These are phyloP conservation scores for Cladophialophora psammophila DNA, from an alignment of 2,329 filamentous ascomycete genomes.

Conservation along the genomic window DNA sequence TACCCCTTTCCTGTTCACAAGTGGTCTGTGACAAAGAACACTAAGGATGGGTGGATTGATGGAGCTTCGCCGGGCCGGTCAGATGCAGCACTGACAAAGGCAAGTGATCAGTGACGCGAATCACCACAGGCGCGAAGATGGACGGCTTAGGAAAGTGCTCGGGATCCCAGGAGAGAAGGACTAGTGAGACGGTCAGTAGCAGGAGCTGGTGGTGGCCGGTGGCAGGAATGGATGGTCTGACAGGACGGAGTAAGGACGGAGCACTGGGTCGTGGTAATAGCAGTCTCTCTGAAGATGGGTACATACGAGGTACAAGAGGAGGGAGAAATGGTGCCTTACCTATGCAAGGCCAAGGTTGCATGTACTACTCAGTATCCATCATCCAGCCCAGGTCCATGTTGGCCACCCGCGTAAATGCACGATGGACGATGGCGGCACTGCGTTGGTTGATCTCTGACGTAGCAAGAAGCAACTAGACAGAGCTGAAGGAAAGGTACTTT, in stretches of 20 bases:
- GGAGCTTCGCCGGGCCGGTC: slow-evolving; percentile 19
- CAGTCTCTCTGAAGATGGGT: no score
- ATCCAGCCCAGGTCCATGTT: slow-evolving; percentile 1
- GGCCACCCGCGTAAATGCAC: slow-evolving; percentile 16
- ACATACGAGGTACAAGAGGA: no score
- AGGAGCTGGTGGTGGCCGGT: slow-evolving; percentile 10
- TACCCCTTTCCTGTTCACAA: slow-evolving; percentile 24
- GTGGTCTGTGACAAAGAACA: background rate
- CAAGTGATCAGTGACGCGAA: background rate
- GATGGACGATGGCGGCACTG: slow-evolving; percentile 10
- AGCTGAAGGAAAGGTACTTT: slow-evolving; percentile 17
- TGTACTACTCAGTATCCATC: slow-evolving; percentile 2
- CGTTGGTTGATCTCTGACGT: slow-evolving; percentile 22
- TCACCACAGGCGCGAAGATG: background rate
- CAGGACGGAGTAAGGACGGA: background rate
- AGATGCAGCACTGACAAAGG: slow-evolving; percentile 13
- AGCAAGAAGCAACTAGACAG: slow-evolving; percentile 16
- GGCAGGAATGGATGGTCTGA: background rate
- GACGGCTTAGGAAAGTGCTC: slow-evolving; percentile 11
- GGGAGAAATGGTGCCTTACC: no score
- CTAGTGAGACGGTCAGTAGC: background rate
- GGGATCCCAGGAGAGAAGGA: slow-evolving; percentile 7
- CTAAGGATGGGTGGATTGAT: slow-evolving; percentile 2
- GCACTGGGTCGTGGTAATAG: no score
- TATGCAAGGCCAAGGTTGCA: no score